phyloP scores from a whole-genome alignment of 331 rosid species.

The Quercus lobata region DNA sequence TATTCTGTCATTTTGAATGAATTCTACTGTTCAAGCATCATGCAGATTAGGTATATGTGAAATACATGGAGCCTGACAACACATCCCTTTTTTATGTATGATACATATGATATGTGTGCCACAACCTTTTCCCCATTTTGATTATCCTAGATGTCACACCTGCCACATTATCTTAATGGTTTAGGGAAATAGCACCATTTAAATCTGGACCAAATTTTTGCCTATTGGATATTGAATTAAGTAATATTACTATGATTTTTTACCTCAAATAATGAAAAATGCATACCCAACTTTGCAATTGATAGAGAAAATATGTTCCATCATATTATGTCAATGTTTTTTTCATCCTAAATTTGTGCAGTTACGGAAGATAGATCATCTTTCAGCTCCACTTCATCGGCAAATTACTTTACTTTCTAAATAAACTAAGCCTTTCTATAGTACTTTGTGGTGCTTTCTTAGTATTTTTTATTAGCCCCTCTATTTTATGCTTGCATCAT shows the following conservation, averaged over 20 bases:
- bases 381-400: background rate
- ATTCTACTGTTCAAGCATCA: background rate
- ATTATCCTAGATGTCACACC: background rate
- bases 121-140: background rate
- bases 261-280: background rate
- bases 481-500: background rate
- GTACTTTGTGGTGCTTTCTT: background rate
- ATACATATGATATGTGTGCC: background rate
- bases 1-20: too few relatives aligned
- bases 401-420: background rate
- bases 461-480: background rate
- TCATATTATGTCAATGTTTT: background rate
- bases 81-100: background rate
- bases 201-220: background rate
- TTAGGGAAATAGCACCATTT: background rate
- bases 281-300: background rate
- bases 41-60: too few relatives aligned
- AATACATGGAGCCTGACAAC: background rate
- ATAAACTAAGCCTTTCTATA: background rate
- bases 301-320: background rate
- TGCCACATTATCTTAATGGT: too few relatives aligned
- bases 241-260: too few relatives aligned
- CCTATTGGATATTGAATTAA: background rate
- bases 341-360: background rate
- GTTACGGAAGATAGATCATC: background rate